Conservation (phyloP, 441 rosid genomes). For the Breynia disticha region DNA sequence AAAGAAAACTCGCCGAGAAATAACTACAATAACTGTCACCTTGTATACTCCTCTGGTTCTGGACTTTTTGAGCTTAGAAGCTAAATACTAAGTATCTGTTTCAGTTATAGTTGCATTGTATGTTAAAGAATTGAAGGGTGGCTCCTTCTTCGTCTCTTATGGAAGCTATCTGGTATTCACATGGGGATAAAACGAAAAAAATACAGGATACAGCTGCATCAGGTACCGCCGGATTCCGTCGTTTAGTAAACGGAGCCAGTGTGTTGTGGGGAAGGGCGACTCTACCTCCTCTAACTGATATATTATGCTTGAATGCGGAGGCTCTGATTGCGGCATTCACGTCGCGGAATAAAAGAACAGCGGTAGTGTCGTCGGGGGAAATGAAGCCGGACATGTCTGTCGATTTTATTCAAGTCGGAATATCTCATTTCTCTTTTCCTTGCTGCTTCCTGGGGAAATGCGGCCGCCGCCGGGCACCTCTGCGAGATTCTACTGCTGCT, state of each 20-base stretch:
- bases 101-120: slow-evolving; percentile 32
- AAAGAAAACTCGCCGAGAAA: too few species aligned
- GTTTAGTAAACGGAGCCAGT: slow-evolving; percentile 46
- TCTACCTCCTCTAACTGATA: slow-evolving; percentile 74
- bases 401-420: slow-evolving; percentile 94
- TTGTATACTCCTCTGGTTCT: slow-evolving; percentile 26
- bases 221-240: slow-evolving; percentile 34
- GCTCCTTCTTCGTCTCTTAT: slow-evolving; percentile 17
- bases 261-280: slow-evolving; percentile 41
- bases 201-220: slow-evolving; percentile 15
- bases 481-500: too few species aligned
- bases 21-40: slow-evolving; percentile 24
- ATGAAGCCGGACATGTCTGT: slow-evolving; percentile 84
- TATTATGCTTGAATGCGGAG: slow-evolving; percentile 26
- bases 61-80: slow-evolving; percentile 17
- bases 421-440: slow-evolving; percentile 93
- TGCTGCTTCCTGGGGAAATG: slow-evolving; percentile 72
- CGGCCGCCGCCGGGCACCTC: too few species aligned
- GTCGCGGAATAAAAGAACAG: slow-evolving; percentile 72
- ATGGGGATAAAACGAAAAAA: slow-evolving; percentile 24
- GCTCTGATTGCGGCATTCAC: slow-evolving; percentile 43
- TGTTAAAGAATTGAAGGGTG: slow-evolving; percentile 42
- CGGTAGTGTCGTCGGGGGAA: slow-evolving; percentile 94
- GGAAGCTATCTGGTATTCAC: slow-evolving; percentile 43
- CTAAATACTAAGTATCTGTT: slow-evolving; percentile 34